These are phyloP conservation scores for Komagataella kurtzmanii DNA, from an alignment of 805 yeast genomes.

Conservation along the genomic window DNA sequence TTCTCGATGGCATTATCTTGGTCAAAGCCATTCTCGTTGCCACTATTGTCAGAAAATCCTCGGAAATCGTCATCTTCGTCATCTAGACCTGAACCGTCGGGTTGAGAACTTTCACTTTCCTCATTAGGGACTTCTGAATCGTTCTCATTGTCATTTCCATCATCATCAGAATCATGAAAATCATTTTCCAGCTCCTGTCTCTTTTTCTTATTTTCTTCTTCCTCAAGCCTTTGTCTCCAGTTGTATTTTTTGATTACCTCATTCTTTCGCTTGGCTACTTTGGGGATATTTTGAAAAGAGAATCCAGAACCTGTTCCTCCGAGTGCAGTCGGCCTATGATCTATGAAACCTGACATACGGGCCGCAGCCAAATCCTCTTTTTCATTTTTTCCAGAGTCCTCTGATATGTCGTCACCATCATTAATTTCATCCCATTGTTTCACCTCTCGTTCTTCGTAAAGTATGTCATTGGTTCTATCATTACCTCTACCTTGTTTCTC, in stretches of 20 bases:
- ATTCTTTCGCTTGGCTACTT: constrained; percentile 28
- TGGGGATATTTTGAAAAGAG: constrained; percentile 45
- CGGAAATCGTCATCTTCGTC: constrained; percentile 16
- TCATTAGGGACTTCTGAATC: constrained; percentile 7
- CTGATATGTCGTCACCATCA: constrained; percentile 13
- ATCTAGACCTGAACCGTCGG: constrained; percentile 9
- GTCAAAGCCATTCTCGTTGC: constrained; percentile 11
- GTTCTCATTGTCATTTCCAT: constrained; percentile 13
- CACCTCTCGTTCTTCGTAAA: constrained; percentile 57
- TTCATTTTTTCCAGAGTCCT: constrained; percentile 1
- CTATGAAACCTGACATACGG: constrained; percentile 38
- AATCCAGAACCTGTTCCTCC: constrained; percentile 60
- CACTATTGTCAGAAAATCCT: constrained; percentile 18
- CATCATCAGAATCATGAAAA: constrained; percentile 27
- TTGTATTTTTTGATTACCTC: constrained; percentile 42
- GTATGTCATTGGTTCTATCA: constrained; percentile 43
- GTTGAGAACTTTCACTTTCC: constrained; percentile 5
- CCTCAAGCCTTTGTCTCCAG: constrained; percentile 55
- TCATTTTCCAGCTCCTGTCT: constrained; percentile 48
- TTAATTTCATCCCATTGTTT: constrained; percentile 43
- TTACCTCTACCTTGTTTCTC: constrained; percentile 63
- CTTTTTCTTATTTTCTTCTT: constrained; percentile 25
- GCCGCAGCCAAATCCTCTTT: constrained; percentile 18
- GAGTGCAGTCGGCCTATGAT: constrained; percentile 49
- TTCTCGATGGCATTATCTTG: constrained; percentile 6